Percentiles rank a stretch among this genome's conserved stretches.
Evolutionary conservation across 208 protist genomes (phyloP).

Genomic region (Endotrypanum monterogeii): DNA sequence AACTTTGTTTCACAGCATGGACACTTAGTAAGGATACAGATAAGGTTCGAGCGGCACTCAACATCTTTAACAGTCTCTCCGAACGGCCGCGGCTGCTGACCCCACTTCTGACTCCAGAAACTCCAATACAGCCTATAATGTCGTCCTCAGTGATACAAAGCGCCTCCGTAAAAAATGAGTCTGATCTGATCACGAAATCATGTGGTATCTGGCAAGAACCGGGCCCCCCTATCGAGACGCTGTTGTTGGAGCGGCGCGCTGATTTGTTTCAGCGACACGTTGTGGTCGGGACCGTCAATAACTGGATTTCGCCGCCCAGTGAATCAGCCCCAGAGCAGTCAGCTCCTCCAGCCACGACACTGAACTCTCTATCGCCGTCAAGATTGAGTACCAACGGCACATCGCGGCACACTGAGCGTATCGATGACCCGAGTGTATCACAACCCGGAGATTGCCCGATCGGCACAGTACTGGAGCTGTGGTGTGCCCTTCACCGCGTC

Average conservation of each 20-base stretch:
- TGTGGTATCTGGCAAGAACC: constrained; percentile 21
- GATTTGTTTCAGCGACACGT: constrained; percentile 42
- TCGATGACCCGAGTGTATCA: background rate
- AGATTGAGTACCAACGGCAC: background rate
- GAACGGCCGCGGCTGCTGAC: constrained; percentile 57
- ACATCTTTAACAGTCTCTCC: constrained; percentile 75
- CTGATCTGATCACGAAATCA: background rate
- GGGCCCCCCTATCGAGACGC: constrained; percentile 41
- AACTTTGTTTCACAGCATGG: constrained; percentile 77
- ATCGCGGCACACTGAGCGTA: background rate
- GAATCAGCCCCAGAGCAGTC: background rate
- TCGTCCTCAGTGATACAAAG: background rate
- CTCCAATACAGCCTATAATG: no score
- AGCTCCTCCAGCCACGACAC: background rate
- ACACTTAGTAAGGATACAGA: constrained; percentile 56
- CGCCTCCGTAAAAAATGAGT: background rate
- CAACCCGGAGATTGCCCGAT: background rate
- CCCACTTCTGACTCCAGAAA: constrained; percentile 26
- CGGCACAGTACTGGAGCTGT: constrained; percentile 51
- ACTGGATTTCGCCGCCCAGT: background rate
- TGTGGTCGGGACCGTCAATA: constrained; percentile 29
- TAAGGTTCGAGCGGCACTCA: constrained; percentile 74
- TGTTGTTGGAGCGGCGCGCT: constrained; percentile 42
- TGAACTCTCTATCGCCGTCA: background rate
- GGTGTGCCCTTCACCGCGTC: constrained; percentile 74